Conservation (phyloP, 257 asterid species). For the Leptodermis oblonga region DNA sequence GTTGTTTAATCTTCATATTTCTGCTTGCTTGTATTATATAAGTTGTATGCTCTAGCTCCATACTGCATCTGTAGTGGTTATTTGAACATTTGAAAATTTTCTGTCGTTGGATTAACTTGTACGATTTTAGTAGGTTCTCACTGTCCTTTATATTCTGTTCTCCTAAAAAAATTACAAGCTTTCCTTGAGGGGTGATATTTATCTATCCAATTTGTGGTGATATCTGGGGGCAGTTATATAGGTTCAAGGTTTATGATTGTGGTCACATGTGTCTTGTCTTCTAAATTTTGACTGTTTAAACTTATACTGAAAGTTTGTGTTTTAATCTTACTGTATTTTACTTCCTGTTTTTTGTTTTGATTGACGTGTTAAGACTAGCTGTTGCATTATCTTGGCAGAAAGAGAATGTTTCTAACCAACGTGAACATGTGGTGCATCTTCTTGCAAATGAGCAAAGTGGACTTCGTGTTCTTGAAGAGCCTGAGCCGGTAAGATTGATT, state of each 20-base stretch:
- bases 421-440: constrained; percentile 88
- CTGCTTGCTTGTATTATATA: background rate
- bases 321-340: background rate
- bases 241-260: background rate
- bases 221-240: background rate
- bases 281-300: background rate
- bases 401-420: constrained; percentile 87
- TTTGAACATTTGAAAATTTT: background rate
- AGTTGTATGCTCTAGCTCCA: background rate
- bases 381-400: constrained; percentile 50
- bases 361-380: constrained; percentile 2
- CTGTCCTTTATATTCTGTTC: background rate
- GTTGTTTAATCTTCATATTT: background rate
- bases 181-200: background rate
- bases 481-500: constrained; percentile 69
- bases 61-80: background rate
- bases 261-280: background rate
- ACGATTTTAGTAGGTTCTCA: background rate
- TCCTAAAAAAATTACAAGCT: background rate
- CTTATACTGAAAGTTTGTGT: background rate
- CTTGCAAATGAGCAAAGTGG: constrained; percentile 95
- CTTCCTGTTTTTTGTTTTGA: background rate
- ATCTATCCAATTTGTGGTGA: background rate
- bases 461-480: constrained; percentile 70
- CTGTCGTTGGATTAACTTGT: no score